Percentiles rank a stretch among this genome's conserved stretches.
Evolutionary conservation across 2,329 filamentous ascomycete genomes (phyloP).

Genomic region (Calonectria honghensis): DNA sequence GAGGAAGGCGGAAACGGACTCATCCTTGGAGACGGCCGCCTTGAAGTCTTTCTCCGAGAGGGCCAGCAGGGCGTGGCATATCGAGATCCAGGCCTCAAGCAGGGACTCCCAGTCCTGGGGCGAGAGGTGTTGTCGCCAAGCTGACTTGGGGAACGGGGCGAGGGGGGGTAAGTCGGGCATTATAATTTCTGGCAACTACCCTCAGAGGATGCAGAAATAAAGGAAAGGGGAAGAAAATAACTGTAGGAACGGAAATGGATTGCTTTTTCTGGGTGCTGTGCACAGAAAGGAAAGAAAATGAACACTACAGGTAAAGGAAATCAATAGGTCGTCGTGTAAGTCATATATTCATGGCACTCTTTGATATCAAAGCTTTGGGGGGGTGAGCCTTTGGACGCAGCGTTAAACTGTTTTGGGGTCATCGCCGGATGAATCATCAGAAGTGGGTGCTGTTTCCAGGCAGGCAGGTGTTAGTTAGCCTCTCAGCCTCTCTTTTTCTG

Average conservation of each 20-base stretch:
- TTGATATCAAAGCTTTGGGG: slow-evolving; percentile 16
- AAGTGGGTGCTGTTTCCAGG: slow-evolving; percentile 52
- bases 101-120: slow-evolving; percentile 85
- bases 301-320: not conserved
- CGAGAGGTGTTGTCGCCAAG: slow-evolving; percentile 79
- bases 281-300: not conserved
- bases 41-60: slow-evolving; percentile 74
- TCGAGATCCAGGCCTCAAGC: slow-evolving; percentile 83
- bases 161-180: slow-evolving; percentile 79
- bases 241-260: not conserved
- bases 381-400: not conserved
- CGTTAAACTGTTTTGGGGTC: slow-evolving; percentile 41
- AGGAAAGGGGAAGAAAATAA: not conserved
- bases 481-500: slow-evolving; percentile 12
- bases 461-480: slow-evolving; percentile 37
- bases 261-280: not conserved
- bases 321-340: slow-evolving; percentile 22
- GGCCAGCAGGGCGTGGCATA: slow-evolving; percentile 79
- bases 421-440: slow-evolving; percentile 66
- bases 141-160: slow-evolving; percentile 83
- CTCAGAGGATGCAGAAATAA: not conserved
- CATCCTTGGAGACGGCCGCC: slow-evolving; percentile 70
- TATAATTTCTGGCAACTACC: slow-evolving; percentile 26
- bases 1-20: slow-evolving; percentile 79
- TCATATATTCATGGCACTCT: slow-evolving; percentile 27